Base-by-base conservation (phyloP, 73 alveolate species). In the Paramecium octaurelia region DNA sequence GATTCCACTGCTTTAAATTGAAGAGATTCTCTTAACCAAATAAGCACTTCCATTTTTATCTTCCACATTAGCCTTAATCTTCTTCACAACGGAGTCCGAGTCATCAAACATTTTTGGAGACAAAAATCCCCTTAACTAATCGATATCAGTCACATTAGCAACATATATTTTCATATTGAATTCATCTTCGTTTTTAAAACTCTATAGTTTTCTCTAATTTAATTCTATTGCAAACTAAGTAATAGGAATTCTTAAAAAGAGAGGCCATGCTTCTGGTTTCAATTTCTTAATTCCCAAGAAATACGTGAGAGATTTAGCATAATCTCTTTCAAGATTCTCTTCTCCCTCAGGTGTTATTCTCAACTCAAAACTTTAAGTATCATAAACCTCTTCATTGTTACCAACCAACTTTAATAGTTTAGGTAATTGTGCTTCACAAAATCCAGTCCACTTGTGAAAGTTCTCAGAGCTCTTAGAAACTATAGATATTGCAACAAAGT, bases 361-460 rank as follows among this genome's bases (percentile, higher is more conserved):
- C 6, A 80, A 24, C 10, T 80, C 91, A 44, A 31, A 80, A 18
- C 38, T 75, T 75, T 75, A 18, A 31, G 29, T 12, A 43, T 80
- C 75, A 20, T 80, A 44, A 23, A 16, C 23, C 8, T 14, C 46
- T 24, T 80, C 91, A 12, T 80, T 27, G 16, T 34, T 21, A 4
- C 50, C 43, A 1, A 80, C 6, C 23, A 80, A 44, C 27, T 46
- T 80, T 44, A 44, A 46, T 21, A 80, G 48, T 48, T 80, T 80
- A 3, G 91, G 91, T 43, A 80, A 48, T 44, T 80, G n/a, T 1
- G 91, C 91, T 80, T 80, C 91, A 80, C 91, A 80, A 80, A 80
- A 80, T 0, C 91, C 91, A 18, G 75, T 80, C 91, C 91, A 80
- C 27, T 80, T 80, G 23, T 80, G 91, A 23, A 80, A 80, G 24